Base-by-base conservation (phyloP, 768 basidiomycete genomes). In the Lentinula edodes region DNA sequence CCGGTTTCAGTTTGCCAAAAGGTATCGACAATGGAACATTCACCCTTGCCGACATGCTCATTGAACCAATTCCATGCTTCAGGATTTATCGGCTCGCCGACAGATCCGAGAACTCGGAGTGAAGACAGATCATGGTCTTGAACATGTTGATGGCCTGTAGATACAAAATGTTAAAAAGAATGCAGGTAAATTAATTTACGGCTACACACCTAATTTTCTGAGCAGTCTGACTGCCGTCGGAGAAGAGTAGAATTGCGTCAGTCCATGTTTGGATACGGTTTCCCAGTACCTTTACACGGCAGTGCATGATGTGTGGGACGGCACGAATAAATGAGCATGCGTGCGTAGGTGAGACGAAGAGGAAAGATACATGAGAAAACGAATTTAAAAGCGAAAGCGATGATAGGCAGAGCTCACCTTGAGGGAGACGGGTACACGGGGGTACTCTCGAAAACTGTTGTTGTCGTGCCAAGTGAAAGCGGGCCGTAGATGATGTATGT, bases 1-100 rank as follows among this genome's bases (percentile, higher is more conserved):
- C 97, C 97, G 0, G 97, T 98, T 78, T 99, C 96, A 0, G 97
- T 99, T 39, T 64, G 82, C 87, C 92, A 95, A 76, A 86, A 95
- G 3, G 93, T 96, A 75, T 97, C 95, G 45, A 96, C 95, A 65
- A 98, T 87, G 6, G 96, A 93, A 71, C 93, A 95, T 73, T 98
- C 83, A 66, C 75, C 80, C 69, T 84, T 83, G 9, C 96, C 97
- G 58, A 97, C 95, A 69, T 93, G 85, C 69, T 97, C 94, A 73
- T 96, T 94, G 76, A 95, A 97, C 96, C 96, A 98, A 68, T 95
- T 85, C 96, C 97, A 98, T 10, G 96, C 96, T 73, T 98, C 96
- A 32, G 95, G 95, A 75, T 98, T 98, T 80, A 99, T 98, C 0
- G 97, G 97, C 76, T 99, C 97, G 60, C 96, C 97, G 50, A 98